phyloP scores from a whole-genome alignment of 176 grass and related monocot species.

The Phragmites australis region DNA sequence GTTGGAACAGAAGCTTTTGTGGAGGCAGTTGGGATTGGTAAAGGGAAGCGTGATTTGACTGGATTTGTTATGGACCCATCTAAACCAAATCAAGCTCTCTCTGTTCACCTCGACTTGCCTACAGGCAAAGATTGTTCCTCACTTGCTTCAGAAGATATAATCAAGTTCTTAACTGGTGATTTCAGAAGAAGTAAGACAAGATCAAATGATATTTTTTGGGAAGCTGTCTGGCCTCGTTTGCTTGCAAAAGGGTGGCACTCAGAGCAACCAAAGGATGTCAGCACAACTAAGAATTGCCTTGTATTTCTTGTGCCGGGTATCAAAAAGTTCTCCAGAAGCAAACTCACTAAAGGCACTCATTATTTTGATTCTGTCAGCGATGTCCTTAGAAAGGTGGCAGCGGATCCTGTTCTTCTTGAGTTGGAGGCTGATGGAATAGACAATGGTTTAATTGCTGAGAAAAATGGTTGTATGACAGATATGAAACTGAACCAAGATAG shows the following conservation, averaged over 20 bases:
- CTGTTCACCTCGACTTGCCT: constrained; percentile 63
- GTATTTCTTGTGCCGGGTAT: constrained; percentile 65
- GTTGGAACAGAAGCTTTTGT: constrained; percentile 69
- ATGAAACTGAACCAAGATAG: constrained; percentile 39
- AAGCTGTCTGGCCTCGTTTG: constrained; percentile 94
- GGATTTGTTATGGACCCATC: constrained; percentile 58
- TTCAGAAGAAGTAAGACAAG: constrained; percentile 89
- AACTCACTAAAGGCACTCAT: constrained; percentile 72
- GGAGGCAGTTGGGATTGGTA: constrained; percentile 71
- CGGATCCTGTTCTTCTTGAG: constrained; percentile 70
- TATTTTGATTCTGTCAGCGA: constrained; percentile 95
- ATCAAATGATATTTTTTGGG: constrained; percentile 97
- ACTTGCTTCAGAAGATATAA: constrained; percentile 75
- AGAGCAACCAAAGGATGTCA: constrained; percentile 81
- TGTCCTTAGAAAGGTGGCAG: constrained; percentile 75
- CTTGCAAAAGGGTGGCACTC: constrained; percentile 95
- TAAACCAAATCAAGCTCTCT: constrained; percentile 53
- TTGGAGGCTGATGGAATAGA: constrained; percentile 48
- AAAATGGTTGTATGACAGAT: constrained; percentile 39
- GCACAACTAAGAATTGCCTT: constrained; percentile 64
- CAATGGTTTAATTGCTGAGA: constrained; percentile 31
- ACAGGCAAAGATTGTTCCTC: constrained; percentile 86
- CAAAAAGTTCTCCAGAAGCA: constrained; percentile 83
- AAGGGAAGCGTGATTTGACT: constrained; percentile 80
- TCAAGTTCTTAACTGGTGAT: constrained; percentile 95